These are phyloP conservation scores for Pseudogymnoascus sp. DNA, from an alignment of 2,329 filamentous ascomycete species.

Conservation along the genomic window DNA sequence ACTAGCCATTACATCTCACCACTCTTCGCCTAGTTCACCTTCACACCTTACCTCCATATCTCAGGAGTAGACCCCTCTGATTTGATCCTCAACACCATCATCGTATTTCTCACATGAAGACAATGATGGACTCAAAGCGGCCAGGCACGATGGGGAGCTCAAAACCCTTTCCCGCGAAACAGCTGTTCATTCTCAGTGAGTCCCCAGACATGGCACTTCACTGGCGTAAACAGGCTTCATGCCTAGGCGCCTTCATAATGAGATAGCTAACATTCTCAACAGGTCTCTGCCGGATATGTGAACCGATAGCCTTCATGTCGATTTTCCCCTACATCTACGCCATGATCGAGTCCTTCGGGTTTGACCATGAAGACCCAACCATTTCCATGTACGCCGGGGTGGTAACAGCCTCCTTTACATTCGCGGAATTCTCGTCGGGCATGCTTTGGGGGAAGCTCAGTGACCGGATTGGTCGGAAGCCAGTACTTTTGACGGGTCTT, in stretches of 20 bases:
- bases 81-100: not conserved
- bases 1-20: not conserved
- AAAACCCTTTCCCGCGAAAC: conserved; percentile 30
- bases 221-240: not conserved
- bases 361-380: conserved; percentile 67
- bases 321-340: conserved; percentile 98
- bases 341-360: conserved; percentile 88
- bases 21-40: not conserved
- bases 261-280: conserved; percentile 3
- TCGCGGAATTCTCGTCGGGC: conserved; percentile 89
- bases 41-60: not conserved
- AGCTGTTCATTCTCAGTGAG: conserved; percentile 42
- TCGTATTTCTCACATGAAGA: conserved; percentile 1
- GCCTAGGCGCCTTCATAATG: not conserved
- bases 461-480: conserved; percentile 86
- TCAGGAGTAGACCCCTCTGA: not conserved
- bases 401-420: conserved; percentile 92
- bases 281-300: conserved; percentile 93
- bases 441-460: conserved; percentile 90
- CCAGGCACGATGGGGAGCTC: conserved; percentile 21
- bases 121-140: not conserved
- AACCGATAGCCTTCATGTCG: conserved; percentile 98
- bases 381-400: conserved; percentile 91
- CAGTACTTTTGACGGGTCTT: conserved; percentile 81
- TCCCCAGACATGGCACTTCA: conserved; percentile 5